These are phyloP conservation scores for Crithidia thermophila DNA, from an alignment of 208 protist genomes.

Conservation along the genomic window DNA sequence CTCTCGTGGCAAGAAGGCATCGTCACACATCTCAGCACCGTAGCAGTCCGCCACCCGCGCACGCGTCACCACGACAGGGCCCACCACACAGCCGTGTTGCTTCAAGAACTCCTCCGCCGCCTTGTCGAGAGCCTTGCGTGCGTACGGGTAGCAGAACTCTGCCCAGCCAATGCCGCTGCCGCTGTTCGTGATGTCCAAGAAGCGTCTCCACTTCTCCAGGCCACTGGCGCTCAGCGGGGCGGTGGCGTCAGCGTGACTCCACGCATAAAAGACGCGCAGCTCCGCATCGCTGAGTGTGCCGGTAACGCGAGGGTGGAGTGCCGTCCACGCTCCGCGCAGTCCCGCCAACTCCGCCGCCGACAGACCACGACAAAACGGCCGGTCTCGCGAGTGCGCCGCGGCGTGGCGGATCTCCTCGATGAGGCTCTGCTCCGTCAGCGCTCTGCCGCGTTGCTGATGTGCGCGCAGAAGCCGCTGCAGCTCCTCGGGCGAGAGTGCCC, in stretches of 20 bases:
- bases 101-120: constrained; percentile 29
- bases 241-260: constrained; percentile 39
- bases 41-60: constrained; percentile 30
- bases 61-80: constrained; percentile 37
- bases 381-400: constrained; percentile 18
- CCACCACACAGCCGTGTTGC: constrained; percentile 24
- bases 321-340: constrained; percentile 52
- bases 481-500: constrained; percentile 49
- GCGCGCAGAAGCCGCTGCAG: constrained; percentile 39
- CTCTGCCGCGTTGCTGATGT: constrained; percentile 12
- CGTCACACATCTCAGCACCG: constrained; percentile 24
- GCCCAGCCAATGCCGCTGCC: constrained; percentile 44
- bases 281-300: constrained; percentile 44
- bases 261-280: constrained; percentile 53
- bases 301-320: constrained; percentile 42
- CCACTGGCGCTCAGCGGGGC: constrained; percentile 12
- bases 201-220: constrained; percentile 42
- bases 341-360: constrained; percentile 43
- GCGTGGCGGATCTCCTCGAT: constrained; percentile 28
- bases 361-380: constrained; percentile 32
- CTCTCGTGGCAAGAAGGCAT: constrained; percentile 45
- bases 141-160: constrained; percentile 75
- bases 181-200: constrained; percentile 32
- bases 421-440: constrained; percentile 24
- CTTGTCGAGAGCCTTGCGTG: constrained; percentile 35